Evolutionary conservation across 2,329 filamentous ascomycete genomes (phyloP), one percentile per base, ranked within the genome.

Genomic region (Claviceps lovelessii): DNA sequence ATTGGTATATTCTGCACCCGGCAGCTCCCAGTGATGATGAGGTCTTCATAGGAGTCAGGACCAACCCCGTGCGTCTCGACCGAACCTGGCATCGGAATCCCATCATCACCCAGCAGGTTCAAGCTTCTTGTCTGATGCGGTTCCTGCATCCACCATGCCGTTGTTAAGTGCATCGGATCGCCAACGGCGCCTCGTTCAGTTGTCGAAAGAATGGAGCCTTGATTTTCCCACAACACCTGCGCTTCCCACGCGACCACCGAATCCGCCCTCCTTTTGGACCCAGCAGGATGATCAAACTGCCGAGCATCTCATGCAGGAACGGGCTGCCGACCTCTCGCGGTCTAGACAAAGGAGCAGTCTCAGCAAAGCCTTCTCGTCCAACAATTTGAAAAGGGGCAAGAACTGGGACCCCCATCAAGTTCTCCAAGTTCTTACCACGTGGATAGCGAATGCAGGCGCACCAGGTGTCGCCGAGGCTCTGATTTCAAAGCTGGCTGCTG

Each of bases 391-490:
- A 57, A 75, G 72, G 57, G 75, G 69, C 59, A 79, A 79, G 61
- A 62, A 69, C 46, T 79, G 74, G 73, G 75, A 80, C 33, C 70
- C 76, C 11, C 72, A 70, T 47, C 74, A 81, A 58, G 72, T 81
- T 23, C 75, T 80, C 51, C 73, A 75, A 51, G 73, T 74, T 15
- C 68, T 82, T 53, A 67, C 74, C 49, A 66, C 68, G 46, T 77
- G 78, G 61, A 70, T 81, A 55, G 65, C 69, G 41, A 75, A 72
- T 49, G 66, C 65, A 17, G 77, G 78, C 13, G 72, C 76, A 0
- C 72, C 78, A 0, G 78, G 75, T 9, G 73, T 81, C 5, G 78
- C 76, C n/a, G 76, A 81, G 61, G 76, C 75, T 0, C 69, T 82
- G 29, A 72, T 81, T 35, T 67, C 65, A 4, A 78, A 76, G 63